Base-by-base conservation (phyloP, 208 protist species). In the Trypanosoma grayi region DNA sequence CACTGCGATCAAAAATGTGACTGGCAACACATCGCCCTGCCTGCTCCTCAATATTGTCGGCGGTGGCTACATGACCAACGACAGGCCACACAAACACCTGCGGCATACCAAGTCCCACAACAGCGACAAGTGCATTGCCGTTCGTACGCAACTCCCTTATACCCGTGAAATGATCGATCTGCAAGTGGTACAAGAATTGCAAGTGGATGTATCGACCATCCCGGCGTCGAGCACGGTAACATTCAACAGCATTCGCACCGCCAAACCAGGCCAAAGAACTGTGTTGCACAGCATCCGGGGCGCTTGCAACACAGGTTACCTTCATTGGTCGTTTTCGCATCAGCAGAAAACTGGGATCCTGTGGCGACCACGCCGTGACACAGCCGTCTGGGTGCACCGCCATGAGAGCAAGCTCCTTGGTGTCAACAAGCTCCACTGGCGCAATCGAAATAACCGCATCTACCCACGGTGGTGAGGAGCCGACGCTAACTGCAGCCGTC, bases 191-290 rank as follows among this genome's bases (percentile, higher is more conserved):
- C 5, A 62, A 28, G 25, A 48, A 27, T 20, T 70, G 44, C 24
- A 70, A 46, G 25, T 50, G 47, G 28, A 70, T 27, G 16, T 48
- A 36, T 9, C 16, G 5, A 4, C 36, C 47, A 39, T 57, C 47
- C 4, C 27, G 16, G 33, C 54, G 25, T 30, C 37, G n/a, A 37
- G 37, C 45, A 2, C 55, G 55, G 30, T 55, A 70, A 22, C 64
- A 70, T 18, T 56, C 22, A 4, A 59, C 51, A 54, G 11, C 25
- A 37, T 18, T 39, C 9, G 18, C 14, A 16, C 33, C 36, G 40
- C 51, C 60, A 66, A 59, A 59, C 60, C 60, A 66, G n/a, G 44
- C 30, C 18, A 66, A 22, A 14, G 27, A 58, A 43, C 50, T 52
- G 40, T 59, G 40, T 14, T 34, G 37, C 20, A 30, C 41, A 2